Base-by-base conservation (phyloP, 495 filamentous ascomycete species). In the Podospora pseudoanserina region DNA sequence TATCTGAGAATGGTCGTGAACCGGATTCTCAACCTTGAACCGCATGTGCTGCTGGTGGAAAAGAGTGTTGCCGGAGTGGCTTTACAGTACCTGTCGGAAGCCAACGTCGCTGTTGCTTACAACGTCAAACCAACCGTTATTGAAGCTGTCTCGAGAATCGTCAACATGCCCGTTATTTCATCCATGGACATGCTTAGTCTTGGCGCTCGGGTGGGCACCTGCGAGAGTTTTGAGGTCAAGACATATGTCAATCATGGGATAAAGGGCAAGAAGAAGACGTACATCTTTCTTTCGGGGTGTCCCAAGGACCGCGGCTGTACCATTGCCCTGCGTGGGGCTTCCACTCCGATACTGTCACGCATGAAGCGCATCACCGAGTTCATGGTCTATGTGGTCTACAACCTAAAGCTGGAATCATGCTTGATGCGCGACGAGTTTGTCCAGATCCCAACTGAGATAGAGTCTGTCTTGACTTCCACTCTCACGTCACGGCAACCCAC, bases 361-460 rank as follows among this genome's bases (percentile, higher is more conserved):
- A 88, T 99, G 76, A 99, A 99, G 75, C 87, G 87, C 58, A 96
- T 99, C 72, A 96, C 95, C 2, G 96, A 99, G 76, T 96, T 99
- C 73, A 97, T 99, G 93, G 88, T 94, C 65, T 99, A 97, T 74
- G 96, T 99, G 27, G 93, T 97, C 18, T 97, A 99, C 78, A 99
- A 97, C 71, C 84, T 98, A 23, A 97, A 95, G 75, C 86, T 99
- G 7, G 96, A 99, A 78, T 97, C 96, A 2, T 97, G 89, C 73
- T 78, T 99, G 60, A 95, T 99, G 91, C 87, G 94, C 63, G 96
- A 99, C 79, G 94, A 97, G 71, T 97, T 92, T 76, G 91, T 96
- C 27, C 84, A 94, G 66, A 89, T 97, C 60, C 94, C 96, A 15
- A 86, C 89, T 2, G 82, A 87, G 5, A 79, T 87, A 20, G 75